phyloP scores from a whole-genome alignment of 257 asterid genomes.

The Solanum lycopersicoides region DNA sequence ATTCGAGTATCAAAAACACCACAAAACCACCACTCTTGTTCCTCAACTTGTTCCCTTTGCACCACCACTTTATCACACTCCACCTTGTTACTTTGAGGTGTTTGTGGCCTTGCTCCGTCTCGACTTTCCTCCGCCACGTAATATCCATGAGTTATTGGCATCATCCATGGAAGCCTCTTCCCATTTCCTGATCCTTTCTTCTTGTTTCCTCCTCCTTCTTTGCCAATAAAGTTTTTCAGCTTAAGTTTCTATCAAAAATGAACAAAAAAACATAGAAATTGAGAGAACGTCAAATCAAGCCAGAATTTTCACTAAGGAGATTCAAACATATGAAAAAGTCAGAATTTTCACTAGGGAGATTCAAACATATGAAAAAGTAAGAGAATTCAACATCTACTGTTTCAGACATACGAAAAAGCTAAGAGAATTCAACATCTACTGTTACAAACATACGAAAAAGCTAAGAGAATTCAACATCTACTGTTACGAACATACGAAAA shows the following conservation, averaged over 20 bases:
- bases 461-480: background rate
- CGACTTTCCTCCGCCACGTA: conserved; percentile 14
- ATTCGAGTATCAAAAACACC: conserved; percentile 41
- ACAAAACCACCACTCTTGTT: conserved; percentile 42
- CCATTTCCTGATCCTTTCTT: background rate
- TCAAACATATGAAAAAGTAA: background rate
- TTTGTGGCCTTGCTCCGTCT: background rate
- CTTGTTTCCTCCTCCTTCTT: conserved; percentile 13
- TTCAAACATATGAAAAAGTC: background rate
- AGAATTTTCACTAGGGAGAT: too few relatives aligned
- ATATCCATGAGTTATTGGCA: conserved; percentile 33
- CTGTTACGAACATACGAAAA: background rate
- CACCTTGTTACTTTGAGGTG: background rate
- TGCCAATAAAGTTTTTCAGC: conserved; percentile 17
- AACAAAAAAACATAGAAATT: background rate
- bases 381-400: background rate
- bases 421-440: background rate
- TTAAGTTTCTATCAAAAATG: conserved; percentile 12
- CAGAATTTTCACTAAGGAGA: background rate
- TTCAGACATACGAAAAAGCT: background rate
- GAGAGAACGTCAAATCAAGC: background rate
- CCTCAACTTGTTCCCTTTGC: conserved; percentile 31
- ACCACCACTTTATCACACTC: conserved; percentile 28
- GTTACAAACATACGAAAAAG: background rate
- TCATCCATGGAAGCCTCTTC: conserved; percentile 32